Base-by-base conservation (phyloP, 192 early-diverging fungal genomes). In the Allomyces arbusculus region DNA sequence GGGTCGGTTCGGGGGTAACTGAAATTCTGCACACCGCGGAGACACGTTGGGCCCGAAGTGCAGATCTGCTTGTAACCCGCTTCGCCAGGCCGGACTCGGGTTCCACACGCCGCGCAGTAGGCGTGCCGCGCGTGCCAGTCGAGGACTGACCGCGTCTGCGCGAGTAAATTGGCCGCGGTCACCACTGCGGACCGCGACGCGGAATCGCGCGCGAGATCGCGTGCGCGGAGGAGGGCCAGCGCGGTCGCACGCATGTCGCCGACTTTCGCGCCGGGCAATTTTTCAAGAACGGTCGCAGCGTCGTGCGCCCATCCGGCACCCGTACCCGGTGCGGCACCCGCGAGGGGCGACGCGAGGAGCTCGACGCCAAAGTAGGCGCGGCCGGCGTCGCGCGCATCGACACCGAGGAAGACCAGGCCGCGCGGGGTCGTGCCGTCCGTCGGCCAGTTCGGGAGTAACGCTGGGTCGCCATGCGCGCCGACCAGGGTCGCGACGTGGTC, bases 1-100 rank as follows among this genome's bases (percentile, higher is more conserved):
- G 69, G 65, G 25, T 70, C 69, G 23, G 69, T 66, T 6, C 69
- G 66, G 1, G 66, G 66, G 40, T 67, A 63, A 16, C 28, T 33
- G 7, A 43, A 67, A 28, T 63, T 63, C 28, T 67, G 66, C 28
- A 63, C 44, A 5, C 66, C 66, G 16, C 3, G 2, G 16, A 58
- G 6, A n/a, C 50, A 58, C 0, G 2, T 58, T 16, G 9, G 0
- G 1, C 16, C 50, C 16, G 12, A 20, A 3, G 50, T 14, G 12
- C 50, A 58, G 4, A n/a, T 4, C 3, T n/a, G 50, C 12, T n/a
- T 14, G 16, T n/a, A 58, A 8, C 50, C 50, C 1, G 16, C 50
- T 16, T 58, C 50, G 12, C 12, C 50, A 1, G 12, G 50, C 16
- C 16, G 12, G 16, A n/a, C 20, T 1, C 16, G 50, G 1, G 50